Conservation (phyloP, 345 rosid genomes). For the Adansonia digitata region DNA sequence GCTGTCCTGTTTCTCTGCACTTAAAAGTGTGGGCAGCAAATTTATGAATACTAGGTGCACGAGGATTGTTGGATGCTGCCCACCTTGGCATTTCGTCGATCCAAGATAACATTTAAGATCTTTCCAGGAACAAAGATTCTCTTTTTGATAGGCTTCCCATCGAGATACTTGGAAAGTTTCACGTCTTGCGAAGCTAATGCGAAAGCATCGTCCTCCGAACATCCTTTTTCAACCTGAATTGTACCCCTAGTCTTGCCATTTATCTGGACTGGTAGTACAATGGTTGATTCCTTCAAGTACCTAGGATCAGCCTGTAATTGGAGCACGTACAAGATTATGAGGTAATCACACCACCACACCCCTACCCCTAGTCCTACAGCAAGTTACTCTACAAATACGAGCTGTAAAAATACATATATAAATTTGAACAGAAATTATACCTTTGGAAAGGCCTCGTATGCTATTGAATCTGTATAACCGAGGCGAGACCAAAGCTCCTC, state of each 20-base stretch:
- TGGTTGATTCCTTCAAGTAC: constrained; percentile 63
- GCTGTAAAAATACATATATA: not conserved
- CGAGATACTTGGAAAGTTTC: constrained; percentile 59
- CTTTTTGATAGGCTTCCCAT: constrained; percentile 60
- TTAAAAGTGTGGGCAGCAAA: not conserved
- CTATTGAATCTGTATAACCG: constrained; percentile 60
- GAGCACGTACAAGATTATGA: not conserved
- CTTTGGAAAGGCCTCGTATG: constrained; percentile 65
- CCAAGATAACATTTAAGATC: constrained; percentile 80
- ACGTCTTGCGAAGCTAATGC: constrained; percentile 50
- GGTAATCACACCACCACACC: not conserved
- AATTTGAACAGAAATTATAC: constrained; percentile 19
- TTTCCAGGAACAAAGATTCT: constrained; percentile 76
- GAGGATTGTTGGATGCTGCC: constrained; percentile 17
- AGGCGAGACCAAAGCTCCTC: constrained; percentile 94
- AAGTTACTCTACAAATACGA: not conserved
- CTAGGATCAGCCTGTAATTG: constrained; percentile 57
- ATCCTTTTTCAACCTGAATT: constrained; percentile 75
- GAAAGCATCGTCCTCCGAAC: constrained; percentile 82
- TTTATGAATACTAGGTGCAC: not conserved
- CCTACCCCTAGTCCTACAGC: not conserved
- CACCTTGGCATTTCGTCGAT: constrained; percentile 54
- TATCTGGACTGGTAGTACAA: constrained; percentile 82
- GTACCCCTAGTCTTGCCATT: constrained; percentile 97
- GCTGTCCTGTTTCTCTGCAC: not conserved